Conservation (phyloP, 2,329 filamentous ascomycete species). For the Sporothrix protearum region DNA sequence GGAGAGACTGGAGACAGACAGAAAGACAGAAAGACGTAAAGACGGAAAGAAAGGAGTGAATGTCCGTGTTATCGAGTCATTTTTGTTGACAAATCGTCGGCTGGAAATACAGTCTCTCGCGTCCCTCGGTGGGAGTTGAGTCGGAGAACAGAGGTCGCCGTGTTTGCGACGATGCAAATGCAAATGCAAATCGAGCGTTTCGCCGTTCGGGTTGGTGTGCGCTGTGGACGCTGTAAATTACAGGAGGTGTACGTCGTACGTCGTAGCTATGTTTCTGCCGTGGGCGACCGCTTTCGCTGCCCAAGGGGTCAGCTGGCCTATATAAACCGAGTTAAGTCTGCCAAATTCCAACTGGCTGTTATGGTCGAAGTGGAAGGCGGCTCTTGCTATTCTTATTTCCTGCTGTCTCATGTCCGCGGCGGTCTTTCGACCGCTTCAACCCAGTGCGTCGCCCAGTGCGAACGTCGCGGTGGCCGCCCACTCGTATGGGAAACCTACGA, state of each 20-base stretch:
- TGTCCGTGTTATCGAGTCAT: conserved; percentile 21
- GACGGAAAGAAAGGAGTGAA: neutral
- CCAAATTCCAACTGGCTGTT: conserved; percentile 24
- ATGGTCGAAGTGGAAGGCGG: conserved; percentile 30
- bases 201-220: neutral
- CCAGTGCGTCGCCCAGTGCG: conserved; percentile 59
- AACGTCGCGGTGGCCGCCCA: conserved; percentile 64
- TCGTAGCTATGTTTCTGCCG: conserved; percentile 3
- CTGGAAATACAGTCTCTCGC: neutral
- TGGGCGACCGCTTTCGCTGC: neutral
- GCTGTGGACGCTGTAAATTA: conserved; percentile 3
- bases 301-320: neutral
- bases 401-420: conserved; percentile 52
- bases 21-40: too few species aligned
- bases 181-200: too few species aligned
- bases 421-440: conserved; percentile 40
- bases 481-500: conserved; percentile 67
- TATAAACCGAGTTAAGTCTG: conserved; percentile 10
- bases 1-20: too few species aligned
- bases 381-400: conserved; percentile 47
- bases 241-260: neutral
- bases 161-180: conserved; percentile 1
- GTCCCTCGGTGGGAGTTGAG: neutral
- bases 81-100: neutral
- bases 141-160: neutral